Evolutionary conservation across 768 basidiomycete genomes (phyloP).

Genomic region (Collybiopsis luxurians): DNA sequence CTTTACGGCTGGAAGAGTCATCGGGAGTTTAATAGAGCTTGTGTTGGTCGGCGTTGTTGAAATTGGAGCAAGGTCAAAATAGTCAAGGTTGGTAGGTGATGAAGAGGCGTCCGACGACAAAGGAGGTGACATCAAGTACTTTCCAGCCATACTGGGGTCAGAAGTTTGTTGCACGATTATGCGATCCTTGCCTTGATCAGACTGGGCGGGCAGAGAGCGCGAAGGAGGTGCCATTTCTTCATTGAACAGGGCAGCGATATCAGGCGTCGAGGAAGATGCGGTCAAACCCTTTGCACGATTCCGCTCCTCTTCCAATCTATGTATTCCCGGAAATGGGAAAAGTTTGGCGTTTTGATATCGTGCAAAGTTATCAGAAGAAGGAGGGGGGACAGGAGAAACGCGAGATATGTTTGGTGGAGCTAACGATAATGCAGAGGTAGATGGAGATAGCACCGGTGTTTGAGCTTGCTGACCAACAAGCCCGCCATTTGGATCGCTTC

Average conservation of each 20-base stretch:
- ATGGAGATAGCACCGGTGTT: constrained; percentile 48
- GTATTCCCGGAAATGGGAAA: constrained; percentile 88
- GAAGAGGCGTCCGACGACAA: constrained; percentile 38
- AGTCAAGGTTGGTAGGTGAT: constrained; percentile 48
- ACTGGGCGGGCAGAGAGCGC: background rate
- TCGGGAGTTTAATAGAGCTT: constrained; percentile 54
- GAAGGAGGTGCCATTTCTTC: constrained; percentile 36
- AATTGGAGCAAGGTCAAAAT: constrained; percentile 39
- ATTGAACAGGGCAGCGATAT: constrained; percentile 41
- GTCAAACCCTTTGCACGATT: constrained; percentile 8
- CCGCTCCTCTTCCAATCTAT: constrained; percentile 64
- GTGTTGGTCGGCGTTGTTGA: constrained; percentile 32
- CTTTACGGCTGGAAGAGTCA: constrained; percentile 73
- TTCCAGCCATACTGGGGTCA: constrained; percentile 61
- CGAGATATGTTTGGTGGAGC: constrained; percentile 54
- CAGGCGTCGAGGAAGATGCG: constrained; percentile 44
- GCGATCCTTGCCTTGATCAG: constrained; percentile 43
- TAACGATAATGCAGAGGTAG: constrained; percentile 67
- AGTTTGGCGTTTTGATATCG: constrained; percentile 81
- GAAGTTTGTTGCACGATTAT: constrained; percentile 68
- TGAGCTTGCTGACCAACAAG: constrained; percentile 37
- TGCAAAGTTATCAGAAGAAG: constrained; percentile 64
- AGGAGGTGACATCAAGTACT: constrained; percentile 44
- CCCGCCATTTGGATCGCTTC: constrained; percentile 47
- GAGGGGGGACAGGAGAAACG: constrained; percentile 76